Conservation (phyloP, 83 land plant species). For the Picea mariana region DNA sequence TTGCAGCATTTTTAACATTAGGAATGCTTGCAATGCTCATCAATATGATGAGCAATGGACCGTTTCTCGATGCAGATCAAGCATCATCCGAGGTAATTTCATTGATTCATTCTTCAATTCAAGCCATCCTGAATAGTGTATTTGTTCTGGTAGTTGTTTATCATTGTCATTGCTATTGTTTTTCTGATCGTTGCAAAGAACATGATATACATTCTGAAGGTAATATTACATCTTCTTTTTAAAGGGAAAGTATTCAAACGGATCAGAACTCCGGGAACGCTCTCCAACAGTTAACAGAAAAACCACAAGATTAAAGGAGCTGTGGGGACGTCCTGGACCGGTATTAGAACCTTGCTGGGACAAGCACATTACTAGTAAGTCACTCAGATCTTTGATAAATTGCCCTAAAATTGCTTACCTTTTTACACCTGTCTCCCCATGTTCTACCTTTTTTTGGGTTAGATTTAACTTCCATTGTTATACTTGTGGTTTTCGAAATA, state of each 20-base stretch:
- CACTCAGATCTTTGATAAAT: background rate
- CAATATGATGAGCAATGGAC: constrained; percentile 16
- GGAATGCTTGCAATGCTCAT: constrained; percentile 17
- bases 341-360: constrained; percentile 15
- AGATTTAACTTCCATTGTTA: too few species aligned
- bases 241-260: background rate
- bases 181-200: too few species aligned
- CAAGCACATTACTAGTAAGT: constrained; percentile 16
- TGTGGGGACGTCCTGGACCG: constrained; percentile 14
- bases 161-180: too few species aligned
- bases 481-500: too few species aligned
- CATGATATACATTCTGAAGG: background rate
- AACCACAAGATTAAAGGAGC: background rate
- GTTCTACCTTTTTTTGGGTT: background rate
- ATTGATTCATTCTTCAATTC: too few species aligned
- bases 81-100: constrained; percentile 4
- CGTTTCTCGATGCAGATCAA: constrained; percentile 13
- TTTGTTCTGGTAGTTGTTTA: too few species aligned
- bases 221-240: background rate
- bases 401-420: too few species aligned
- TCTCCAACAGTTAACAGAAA: background rate
- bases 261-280: background rate
- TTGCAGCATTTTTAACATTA: constrained; percentile 15
- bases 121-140: too few species aligned
- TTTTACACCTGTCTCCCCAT: background rate